Evolutionary conservation across 1,284 basidiomycete species (phyloP).

Genomic region (Apiotrichum porosum): DNA sequence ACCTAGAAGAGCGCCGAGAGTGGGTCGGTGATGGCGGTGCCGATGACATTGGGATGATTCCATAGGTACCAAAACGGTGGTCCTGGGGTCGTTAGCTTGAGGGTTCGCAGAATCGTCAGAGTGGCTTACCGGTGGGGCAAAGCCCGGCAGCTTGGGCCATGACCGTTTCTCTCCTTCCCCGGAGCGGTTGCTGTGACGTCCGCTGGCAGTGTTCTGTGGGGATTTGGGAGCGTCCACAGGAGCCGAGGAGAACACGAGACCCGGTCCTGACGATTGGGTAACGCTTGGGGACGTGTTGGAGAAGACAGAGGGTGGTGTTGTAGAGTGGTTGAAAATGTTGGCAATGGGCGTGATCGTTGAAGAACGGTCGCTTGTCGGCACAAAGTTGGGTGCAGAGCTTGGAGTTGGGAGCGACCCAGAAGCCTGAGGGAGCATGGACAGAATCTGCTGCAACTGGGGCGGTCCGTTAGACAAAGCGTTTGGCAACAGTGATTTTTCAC

Average conservation of each 20-base stretch:
- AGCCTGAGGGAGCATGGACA: conserved; percentile 33
- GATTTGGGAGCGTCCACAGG: conserved; percentile 6
- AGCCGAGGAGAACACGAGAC: neutral
- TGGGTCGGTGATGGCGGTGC: conserved; percentile 58
- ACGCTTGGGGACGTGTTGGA: conserved; percentile 3
- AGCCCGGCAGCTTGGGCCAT: conserved; percentile 81
- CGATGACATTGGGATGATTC: conserved; percentile 58
- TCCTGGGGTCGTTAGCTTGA: conserved; percentile 52
- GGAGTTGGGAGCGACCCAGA: conserved; percentile 16
- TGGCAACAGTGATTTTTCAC: too few relatives aligned
- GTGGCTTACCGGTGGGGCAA: conserved; percentile 68
- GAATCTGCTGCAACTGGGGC: conserved; percentile 44
- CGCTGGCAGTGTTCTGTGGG: conserved; percentile 34
- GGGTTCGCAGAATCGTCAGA: conserved; percentile 12
- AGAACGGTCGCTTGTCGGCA: conserved; percentile 15
- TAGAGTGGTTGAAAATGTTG: conserved; percentile 29
- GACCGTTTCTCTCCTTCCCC: conserved; percentile 20
- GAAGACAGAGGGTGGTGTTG: conserved; percentile 29
- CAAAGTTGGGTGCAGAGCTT: conserved; percentile 15
- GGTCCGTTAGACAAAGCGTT: too few relatives aligned
- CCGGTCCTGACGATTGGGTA: neutral
- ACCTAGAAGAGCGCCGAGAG: conserved; percentile 30
- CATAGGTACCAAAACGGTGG: conserved; percentile 85
- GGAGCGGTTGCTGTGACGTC: conserved; percentile 1
- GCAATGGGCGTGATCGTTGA: conserved; percentile 24